A percentile compares a stretch with the other conserved stretches of the same genome.
phyloP scores from a whole-genome alignment of 352 stramenopile species.

The Phytophthora pisi region DNA sequence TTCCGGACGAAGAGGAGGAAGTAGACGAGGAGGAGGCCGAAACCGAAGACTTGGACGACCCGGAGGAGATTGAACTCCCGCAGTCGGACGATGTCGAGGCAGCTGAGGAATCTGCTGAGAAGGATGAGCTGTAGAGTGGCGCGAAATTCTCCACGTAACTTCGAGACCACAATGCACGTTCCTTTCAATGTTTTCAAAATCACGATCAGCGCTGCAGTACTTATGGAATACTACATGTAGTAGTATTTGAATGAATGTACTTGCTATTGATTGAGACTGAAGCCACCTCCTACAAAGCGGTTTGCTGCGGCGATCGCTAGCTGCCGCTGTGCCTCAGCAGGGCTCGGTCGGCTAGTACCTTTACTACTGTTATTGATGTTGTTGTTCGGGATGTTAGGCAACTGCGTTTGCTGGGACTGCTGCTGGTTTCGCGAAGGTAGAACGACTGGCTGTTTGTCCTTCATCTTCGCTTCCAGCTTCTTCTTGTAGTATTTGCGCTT shows the following conservation, averaged over 20 bases:
- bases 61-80: constrained; percentile 89
- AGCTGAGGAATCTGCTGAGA: constrained; percentile 45
- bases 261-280: constrained; percentile 91
- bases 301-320: constrained; percentile 85
- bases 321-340: constrained; percentile 83
- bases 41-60: constrained; percentile 38
- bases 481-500: constrained; percentile 97
- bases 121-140: constrained; percentile 72
- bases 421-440: constrained; percentile 36
- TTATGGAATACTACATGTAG: neutral
- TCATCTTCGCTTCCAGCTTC: constrained; percentile 88
- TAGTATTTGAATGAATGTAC: constrained; percentile 10
- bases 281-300: constrained; percentile 92
- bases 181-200: constrained; percentile 13
- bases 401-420: constrained; percentile 33
- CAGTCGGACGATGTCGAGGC: constrained; percentile 49
- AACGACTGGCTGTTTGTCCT: constrained; percentile 54
- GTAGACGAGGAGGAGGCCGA: constrained; percentile 46
- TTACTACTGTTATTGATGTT: constrained; percentile 39
- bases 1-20: constrained; percentile 75
- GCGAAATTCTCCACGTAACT: constrained; percentile 9
- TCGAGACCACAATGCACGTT: constrained; percentile 30
- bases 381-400: constrained; percentile 43
- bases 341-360: constrained; percentile 42
- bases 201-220: constrained; percentile 3